A percentile compares a stretch with the other conserved stretches of the same genome.
These are phyloP conservation scores for Alternaria triticina DNA, from an alignment of 2,329 filamentous ascomycete species.

Conservation along the genomic window DNA sequence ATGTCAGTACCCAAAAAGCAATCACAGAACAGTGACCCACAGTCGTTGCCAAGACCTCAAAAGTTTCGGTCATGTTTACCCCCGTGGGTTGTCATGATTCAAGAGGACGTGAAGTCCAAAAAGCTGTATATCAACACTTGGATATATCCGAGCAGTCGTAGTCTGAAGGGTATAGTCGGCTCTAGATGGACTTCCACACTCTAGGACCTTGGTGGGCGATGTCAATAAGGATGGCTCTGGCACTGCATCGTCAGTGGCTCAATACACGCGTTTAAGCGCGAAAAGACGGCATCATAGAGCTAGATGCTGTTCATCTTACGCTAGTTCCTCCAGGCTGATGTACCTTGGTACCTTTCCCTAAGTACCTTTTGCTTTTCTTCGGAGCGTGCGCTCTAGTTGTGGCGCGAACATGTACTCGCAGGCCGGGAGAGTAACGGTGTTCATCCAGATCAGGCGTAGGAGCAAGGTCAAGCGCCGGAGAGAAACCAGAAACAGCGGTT, in stretches of 20 bases:
- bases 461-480: too few relatives aligned
- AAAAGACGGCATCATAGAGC: background rate
- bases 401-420: background rate
- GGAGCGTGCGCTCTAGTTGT: background rate
- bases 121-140: background rate
- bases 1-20: background rate
- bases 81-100: background rate
- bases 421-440: background rate
- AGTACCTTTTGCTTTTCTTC: background rate
- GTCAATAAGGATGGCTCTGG: background rate
- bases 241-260: background rate
- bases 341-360: background rate
- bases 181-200: background rate
- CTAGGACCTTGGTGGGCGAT: background rate
- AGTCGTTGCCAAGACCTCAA: background rate
- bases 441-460: too few relatives aligned
- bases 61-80: too few relatives aligned
- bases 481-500: too few relatives aligned
- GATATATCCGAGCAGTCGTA: background rate
- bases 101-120: background rate
- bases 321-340: background rate
- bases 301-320: background rate
- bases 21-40: background rate
- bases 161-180: background rate
- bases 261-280: background rate